Evolutionary conservation across 805 yeast genomes (phyloP), one percentile per base, ranked within the genome.

Genomic region (Schwanniomyces polymorphus): DNA sequence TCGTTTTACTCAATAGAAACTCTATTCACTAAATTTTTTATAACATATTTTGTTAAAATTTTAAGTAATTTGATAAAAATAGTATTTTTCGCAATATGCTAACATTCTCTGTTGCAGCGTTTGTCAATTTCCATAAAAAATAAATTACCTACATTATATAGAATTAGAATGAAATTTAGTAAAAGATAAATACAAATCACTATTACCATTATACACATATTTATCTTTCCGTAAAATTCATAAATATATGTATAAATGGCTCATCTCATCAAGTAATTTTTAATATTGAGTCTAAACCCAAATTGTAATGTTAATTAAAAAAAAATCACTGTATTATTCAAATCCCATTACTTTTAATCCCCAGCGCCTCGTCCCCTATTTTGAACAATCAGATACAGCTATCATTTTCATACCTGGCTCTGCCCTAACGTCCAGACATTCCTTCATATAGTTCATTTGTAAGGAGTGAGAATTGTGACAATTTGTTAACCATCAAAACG

Each of bases 381-480:
- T 21, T 21, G 23, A 21, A 21, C 23, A 21, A 5, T 21, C 23
- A 21, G 5, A 4, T 5, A 31, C 21, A 9, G 34, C 17, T 14
- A 4, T 31, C 7, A 3, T 14, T 31, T 16, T 16, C 35, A 16
- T 31, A 14, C 35, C 35, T 31, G 35, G 7, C 35, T 31, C 14
- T 12, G 35, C 21, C 35, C 21, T 16, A 21, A 21, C 23, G 3
- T 21, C 23, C 23, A 21, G 5, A 21, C 23, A 21, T 21, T 21
- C 23, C 23, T 21, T 21, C 23, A 21, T 21, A 21, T 28, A 28
- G 14, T 21, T 3, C 7, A 7, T 21, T 27, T 37, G 39, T 37
- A 37, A 37, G 39, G 39, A 37, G 39, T 37, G 39, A 21, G 21
- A 37, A 37, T 37, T 9, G 39, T 37, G 27, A 37, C 18, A 37